A percentile compares a stretch with the other conserved stretches of the same genome.
Conservation (phyloP, 768 basidiomycete genomes). For the Pleurotus platypus region DNA sequence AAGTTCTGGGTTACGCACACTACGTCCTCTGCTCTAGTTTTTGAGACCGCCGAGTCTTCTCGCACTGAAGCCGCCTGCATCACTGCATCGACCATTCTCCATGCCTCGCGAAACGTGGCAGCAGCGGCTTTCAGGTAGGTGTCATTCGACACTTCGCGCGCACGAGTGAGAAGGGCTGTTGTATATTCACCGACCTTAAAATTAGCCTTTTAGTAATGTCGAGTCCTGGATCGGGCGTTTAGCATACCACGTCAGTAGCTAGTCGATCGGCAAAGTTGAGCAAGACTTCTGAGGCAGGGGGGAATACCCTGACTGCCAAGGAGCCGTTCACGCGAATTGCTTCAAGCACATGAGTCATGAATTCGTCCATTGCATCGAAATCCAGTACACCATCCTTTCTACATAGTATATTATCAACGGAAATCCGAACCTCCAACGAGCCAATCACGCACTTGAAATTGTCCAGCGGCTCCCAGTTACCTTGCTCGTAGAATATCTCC, state of each 20-base stretch:
- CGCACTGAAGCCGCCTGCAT: constrained; percentile 49
- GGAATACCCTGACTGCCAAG: constrained; percentile 84
- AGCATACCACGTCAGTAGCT: constrained; percentile 76
- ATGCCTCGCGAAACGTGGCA: constrained; percentile 85
- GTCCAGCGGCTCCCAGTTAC: constrained; percentile 73
- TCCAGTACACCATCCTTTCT: constrained; percentile 62
- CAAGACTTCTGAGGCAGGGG: constrained; percentile 71
- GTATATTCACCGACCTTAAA: constrained; percentile 84
- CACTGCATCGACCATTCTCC: constrained; percentile 79
- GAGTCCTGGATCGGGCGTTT: neutral
- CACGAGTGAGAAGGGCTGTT: constrained; percentile 67
- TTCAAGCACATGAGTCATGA: constrained; percentile 67
- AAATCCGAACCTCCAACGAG: neutral
- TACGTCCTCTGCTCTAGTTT: constrained; percentile 72
- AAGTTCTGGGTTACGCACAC: constrained; percentile 47
- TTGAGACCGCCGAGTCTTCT: constrained; percentile 35
- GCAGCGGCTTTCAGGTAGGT: constrained; percentile 82
- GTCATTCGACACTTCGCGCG: constrained; percentile 68
- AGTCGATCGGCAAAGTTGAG: constrained; percentile 81
- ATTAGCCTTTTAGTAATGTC: neutral
- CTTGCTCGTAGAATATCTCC: constrained; percentile 88
- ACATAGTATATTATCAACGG: constrained; percentile 10
- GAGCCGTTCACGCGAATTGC: constrained; percentile 74
- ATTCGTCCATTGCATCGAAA: constrained; percentile 92
- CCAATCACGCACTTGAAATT: constrained; percentile 67